Percentiles rank a stretch among this genome's conserved stretches.
These are phyloP conservation scores for Microdochium nivale DNA, from an alignment of 2,329 filamentous ascomycete genomes.

Conservation along the genomic window DNA sequence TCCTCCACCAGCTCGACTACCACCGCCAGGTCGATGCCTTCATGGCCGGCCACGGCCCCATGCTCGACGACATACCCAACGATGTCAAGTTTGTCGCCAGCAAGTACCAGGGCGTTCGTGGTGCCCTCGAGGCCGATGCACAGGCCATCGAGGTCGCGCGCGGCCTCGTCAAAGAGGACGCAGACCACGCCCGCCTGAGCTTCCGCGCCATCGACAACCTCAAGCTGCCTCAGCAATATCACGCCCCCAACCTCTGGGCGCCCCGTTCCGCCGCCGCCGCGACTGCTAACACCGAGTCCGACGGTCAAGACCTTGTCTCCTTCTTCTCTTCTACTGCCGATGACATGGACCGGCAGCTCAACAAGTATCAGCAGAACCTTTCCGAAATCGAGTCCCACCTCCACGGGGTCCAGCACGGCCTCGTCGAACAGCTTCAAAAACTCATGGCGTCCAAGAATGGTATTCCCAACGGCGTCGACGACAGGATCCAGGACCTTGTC, in stretches of 20 bases:
- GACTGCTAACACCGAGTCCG: constrained; percentile 32
- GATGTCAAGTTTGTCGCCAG: constrained; percentile 34
- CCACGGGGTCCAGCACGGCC: constrained; percentile 50
- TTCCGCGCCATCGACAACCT: constrained; percentile 38
- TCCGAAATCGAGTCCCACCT: constrained; percentile 59
- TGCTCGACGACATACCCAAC: constrained; percentile 38
- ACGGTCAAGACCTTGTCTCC: constrained; percentile 51
- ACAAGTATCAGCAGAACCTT: constrained; percentile 48
- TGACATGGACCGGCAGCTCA: constrained; percentile 50
- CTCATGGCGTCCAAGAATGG: constrained; percentile 31
- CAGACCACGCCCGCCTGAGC: constrained; percentile 30
- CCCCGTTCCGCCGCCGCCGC: constrained; percentile 28
- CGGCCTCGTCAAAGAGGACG: constrained; percentile 30
- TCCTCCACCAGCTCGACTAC: constrained; percentile 70
- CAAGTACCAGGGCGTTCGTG: constrained; percentile 34
- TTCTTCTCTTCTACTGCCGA: constrained; percentile 56
- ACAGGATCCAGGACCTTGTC: constrained; percentile 42
- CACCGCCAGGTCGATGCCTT: constrained; percentile 68
- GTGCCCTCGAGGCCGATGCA: constrained; percentile 28
- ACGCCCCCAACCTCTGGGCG: constrained; percentile 35
- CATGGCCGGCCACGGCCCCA: constrained; percentile 47
- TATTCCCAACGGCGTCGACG: constrained; percentile 27
- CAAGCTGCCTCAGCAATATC: constrained; percentile 39
- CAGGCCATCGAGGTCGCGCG: constrained; percentile 32
- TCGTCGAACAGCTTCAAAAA: constrained; percentile 51